phyloP scores from a whole-genome alignment of 2,329 filamentous ascomycete genomes.

The Blastomyces silverae region DNA sequence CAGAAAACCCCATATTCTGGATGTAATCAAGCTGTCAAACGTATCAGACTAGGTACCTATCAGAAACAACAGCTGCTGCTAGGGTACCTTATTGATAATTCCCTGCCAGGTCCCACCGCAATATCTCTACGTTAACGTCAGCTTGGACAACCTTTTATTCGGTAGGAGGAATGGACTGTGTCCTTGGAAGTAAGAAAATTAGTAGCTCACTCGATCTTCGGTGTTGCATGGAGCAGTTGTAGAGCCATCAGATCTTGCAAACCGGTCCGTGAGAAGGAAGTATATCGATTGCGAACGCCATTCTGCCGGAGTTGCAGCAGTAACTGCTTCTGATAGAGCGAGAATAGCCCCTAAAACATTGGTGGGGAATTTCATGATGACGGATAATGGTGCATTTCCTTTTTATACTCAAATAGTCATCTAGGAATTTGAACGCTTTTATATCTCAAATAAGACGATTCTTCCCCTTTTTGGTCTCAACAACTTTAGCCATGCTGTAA shows the following conservation, averaged over 20 bases:
- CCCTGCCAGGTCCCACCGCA: constrained; percentile 50
- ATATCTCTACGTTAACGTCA: constrained; percentile 33
- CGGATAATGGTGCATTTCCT: neutral
- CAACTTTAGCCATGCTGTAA: neutral
- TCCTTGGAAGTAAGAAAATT: neutral
- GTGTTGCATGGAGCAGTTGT: constrained; percentile 17
- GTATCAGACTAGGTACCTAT: neutral
- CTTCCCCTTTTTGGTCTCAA: neutral
- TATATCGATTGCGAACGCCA: constrained; percentile 43
- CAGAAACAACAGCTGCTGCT: neutral
- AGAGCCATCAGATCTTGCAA: constrained; percentile 36
- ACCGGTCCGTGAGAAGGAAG: constrained; percentile 44
- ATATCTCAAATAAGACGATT: neutral
- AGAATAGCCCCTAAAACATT: neutral
- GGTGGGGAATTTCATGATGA: constrained; percentile 5
- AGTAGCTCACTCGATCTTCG: neutral
- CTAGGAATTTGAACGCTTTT: neutral
- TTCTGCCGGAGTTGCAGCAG: constrained; percentile 26
- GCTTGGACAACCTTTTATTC: neutral
- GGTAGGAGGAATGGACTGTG: neutral
- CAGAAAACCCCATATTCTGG: constrained; percentile 44
- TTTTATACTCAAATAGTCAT: neutral
- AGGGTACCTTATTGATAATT: constrained; percentile 33
- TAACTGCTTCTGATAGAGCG: neutral
- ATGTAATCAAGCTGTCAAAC: constrained; percentile 45